Percentiles rank a stretch among this genome's conserved stretches.
Conservation (phyloP, 495 filamentous ascomycete species). For the Penicillium herquei region DNA sequence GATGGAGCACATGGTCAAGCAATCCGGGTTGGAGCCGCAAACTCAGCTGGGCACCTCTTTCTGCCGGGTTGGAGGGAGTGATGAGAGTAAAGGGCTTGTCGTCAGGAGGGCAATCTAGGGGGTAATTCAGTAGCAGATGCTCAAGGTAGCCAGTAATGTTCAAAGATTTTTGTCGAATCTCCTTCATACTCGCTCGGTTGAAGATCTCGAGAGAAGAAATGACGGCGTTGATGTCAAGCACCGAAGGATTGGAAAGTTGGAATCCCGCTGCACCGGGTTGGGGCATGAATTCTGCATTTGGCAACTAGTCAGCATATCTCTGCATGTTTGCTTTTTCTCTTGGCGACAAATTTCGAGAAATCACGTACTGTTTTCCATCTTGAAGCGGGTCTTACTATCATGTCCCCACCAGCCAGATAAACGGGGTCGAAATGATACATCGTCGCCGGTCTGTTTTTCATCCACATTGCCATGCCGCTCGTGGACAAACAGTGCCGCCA, state of each 20-base stretch:
- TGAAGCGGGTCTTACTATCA: conserved; percentile 72
- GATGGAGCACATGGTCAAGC: conserved; percentile 65
- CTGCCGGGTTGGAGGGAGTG: conserved; percentile 68
- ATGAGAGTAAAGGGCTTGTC: conserved; percentile 68
- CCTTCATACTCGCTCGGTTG: conserved; percentile 64
- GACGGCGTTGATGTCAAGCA: conserved; percentile 62
- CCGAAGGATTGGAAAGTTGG: conserved; percentile 62
- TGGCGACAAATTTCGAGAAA: not conserved
- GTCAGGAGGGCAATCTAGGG: conserved; percentile 33
- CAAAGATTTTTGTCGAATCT: conserved; percentile 72
- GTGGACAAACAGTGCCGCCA: conserved; percentile 87
- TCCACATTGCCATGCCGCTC: conserved; percentile 61
- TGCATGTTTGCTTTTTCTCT: not conserved
- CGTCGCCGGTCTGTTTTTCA: conserved; percentile 31
- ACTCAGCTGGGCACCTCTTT: conserved; percentile 87
- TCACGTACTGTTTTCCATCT: conserved; percentile 64
- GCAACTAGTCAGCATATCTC: not conserved
- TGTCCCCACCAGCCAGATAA: conserved; percentile 91
- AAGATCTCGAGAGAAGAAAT: conserved; percentile 79
- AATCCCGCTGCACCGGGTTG: conserved; percentile 62
- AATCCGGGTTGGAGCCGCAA: conserved; percentile 65
- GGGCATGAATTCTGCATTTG: conserved; percentile 61
- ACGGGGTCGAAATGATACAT: conserved; percentile 50
- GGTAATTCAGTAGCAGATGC: conserved; percentile 53
- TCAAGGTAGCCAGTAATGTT: conserved; percentile 79